phyloP scores from a whole-genome alignment of 2,329 filamentous ascomycete species.

The Ophiostoma piceae region DNA sequence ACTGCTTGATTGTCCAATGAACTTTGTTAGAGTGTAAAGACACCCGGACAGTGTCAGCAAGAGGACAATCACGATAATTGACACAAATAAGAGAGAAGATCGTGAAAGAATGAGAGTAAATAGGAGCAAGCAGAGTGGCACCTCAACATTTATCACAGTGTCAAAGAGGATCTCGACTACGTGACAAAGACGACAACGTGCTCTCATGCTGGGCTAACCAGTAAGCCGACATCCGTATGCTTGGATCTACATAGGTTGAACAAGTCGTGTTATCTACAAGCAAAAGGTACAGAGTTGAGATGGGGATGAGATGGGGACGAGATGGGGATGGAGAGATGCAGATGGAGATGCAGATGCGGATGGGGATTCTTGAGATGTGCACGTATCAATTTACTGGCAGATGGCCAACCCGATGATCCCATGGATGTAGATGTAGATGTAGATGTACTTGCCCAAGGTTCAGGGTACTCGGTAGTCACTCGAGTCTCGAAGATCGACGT shows the following conservation, averaged over 20 bases:
- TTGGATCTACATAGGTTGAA: neutral
- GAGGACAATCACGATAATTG: neutral
- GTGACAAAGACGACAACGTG: neutral
- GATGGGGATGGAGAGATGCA: neutral
- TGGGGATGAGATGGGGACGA: neutral
- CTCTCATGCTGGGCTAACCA: neutral
- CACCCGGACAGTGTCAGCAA: neutral
- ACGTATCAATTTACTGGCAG: neutral
- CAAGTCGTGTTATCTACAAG: neutral
- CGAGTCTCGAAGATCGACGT: neutral
- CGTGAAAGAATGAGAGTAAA: neutral
- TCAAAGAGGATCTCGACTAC: neutral
- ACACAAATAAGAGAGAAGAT: neutral
- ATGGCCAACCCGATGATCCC: neutral
- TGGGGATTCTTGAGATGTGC: neutral
- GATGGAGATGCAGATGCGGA: neutral
- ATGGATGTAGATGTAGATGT: neutral
- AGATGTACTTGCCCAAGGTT: neutral
- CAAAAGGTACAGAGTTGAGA: neutral
- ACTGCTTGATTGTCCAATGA: neutral
- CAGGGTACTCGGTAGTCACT: neutral
- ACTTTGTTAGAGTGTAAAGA: neutral
- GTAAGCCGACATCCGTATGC: neutral
- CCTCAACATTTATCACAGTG: neutral
- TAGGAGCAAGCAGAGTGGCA: neutral